Conservation (phyloP, 176 grass and related monocot genomes). For the Aechmea fasciata region DNA sequence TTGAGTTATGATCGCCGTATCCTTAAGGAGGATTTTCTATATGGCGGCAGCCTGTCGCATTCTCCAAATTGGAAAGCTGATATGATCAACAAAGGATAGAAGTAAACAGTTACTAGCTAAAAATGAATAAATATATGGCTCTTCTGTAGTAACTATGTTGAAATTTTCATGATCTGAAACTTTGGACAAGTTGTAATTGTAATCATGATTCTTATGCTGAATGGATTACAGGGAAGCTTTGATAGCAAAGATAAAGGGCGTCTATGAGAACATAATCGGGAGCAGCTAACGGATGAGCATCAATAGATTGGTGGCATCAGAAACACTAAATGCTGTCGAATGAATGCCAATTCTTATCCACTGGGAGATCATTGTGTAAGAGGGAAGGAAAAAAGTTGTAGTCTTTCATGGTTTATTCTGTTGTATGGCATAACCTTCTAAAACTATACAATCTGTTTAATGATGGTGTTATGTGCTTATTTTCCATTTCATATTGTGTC, state of each 20-base stretch:
- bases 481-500: no score
- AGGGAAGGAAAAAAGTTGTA: not conserved
- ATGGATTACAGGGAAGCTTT: conserved; percentile 43
- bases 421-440: not conserved
- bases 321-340: no score
- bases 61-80: not conserved
- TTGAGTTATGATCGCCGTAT: not conserved
- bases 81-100: not conserved
- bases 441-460: no score
- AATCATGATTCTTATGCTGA: not conserved
- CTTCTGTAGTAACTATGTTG: not conserved
- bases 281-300: conserved; percentile 22
- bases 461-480: no score
- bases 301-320: not conserved
- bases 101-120: not conserved
- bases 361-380: not conserved
- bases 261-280: conserved; percentile 44
- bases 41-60: not conserved
- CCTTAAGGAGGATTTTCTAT: no score
- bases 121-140: not conserved
- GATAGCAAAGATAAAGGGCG: conserved; percentile 41
- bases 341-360: not conserved
- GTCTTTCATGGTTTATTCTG: not conserved
- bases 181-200: not conserved
- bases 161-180: not conserved